Conservation (phyloP, 257 asterid species). For the Handroanthus guayacan region DNA sequence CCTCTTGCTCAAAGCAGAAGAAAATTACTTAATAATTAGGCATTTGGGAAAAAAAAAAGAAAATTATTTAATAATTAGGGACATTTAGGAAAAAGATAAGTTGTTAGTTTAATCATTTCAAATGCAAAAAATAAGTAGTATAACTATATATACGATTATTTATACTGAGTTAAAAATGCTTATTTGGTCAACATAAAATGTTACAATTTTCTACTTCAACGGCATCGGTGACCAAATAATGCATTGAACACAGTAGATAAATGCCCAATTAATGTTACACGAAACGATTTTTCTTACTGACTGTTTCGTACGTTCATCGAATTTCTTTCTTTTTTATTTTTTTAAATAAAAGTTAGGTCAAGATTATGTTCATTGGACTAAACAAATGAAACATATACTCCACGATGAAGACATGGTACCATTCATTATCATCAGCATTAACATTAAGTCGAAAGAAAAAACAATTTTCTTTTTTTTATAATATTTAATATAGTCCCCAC, state of each 20-base stretch:
- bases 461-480: background rate
- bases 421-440: constrained; percentile 25
- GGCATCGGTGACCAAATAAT: background rate
- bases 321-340: background rate
- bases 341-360: constrained; percentile 16
- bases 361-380: constrained; percentile 30
- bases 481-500: constrained; percentile 29
- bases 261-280: background rate
- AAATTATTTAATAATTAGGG: no score
- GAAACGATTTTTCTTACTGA: background rate
- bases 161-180: background rate
- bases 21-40: no score
- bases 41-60: no score
- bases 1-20: no score
- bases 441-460: constrained; percentile 22
- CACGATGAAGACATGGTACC: constrained; percentile 46
- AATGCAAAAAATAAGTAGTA: no score
- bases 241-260: background rate
- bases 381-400: constrained; percentile 47
- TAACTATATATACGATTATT: no score
- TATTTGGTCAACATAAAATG: background rate
- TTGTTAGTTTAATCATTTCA: no score
- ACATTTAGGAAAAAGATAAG: no score
- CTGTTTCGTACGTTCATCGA: background rate
- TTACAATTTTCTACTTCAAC: background rate